Conservation (phyloP, 768 basidiomycete genomes). For the Lactarius psammicola region DNA sequence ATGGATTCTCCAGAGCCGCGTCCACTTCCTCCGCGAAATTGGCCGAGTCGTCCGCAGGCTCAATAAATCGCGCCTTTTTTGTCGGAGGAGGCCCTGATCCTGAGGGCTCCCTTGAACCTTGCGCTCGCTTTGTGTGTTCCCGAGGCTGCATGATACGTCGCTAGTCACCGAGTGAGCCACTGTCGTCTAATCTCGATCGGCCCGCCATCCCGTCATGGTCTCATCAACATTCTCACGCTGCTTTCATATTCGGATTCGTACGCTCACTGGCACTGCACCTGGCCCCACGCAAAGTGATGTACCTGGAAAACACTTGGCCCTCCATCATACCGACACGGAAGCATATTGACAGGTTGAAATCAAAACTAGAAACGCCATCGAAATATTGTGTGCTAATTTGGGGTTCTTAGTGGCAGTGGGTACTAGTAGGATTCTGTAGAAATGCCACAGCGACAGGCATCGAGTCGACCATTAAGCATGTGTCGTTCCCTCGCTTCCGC, state of each 20-base stretch:
- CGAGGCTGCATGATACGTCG: slow-evolving; percentile 31
- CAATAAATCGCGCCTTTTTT: slow-evolving; percentile 79
- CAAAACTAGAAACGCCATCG: background rate
- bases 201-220: background rate
- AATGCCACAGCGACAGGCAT: background rate
- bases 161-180: background rate
- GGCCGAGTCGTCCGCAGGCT: slow-evolving; percentile 69
- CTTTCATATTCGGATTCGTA: background rate
- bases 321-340: background rate
- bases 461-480: background rate
- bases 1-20: slow-evolving; percentile 64
- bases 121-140: slow-evolving; percentile 26
- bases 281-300: too few relatives aligned
- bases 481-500: background rate
- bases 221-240: background rate
- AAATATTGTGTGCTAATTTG: background rate
- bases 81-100: slow-evolving; percentile 34
- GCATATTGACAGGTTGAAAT: background rate
- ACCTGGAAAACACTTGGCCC: too few relatives aligned
- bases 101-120: slow-evolving; percentile 1
- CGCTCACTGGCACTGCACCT: too few relatives aligned
- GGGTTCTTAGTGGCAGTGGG: background rate
- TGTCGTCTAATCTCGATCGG: background rate
- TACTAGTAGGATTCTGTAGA: background rate
- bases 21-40: slow-evolving; percentile 81